These are phyloP conservation scores for Mucor plumbeus DNA, from an alignment of 371 early-diverging fungal genomes.

Conservation along the genomic window DNA sequence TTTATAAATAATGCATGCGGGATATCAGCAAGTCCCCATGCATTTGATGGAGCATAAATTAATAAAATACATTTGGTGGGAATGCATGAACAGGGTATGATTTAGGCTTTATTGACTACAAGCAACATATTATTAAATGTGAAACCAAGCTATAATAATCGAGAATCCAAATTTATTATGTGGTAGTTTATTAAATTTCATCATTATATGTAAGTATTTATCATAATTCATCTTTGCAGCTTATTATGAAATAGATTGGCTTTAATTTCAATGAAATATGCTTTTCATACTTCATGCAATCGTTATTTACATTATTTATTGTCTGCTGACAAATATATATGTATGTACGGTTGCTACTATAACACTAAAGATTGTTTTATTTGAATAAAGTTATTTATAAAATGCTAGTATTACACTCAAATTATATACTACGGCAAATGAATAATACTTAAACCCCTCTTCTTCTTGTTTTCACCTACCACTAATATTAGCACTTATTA, in stretches of 20 bases:
- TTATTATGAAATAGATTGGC: too few relatives aligned
- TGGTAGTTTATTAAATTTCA: background rate
- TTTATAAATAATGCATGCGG: background rate
- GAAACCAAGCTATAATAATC: background rate
- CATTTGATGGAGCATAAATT: background rate
- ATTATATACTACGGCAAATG: too few relatives aligned
- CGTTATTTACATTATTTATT: background rate
- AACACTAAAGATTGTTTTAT: too few relatives aligned
- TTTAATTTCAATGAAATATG: background rate
- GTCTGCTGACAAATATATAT: background rate
- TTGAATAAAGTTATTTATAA: too few relatives aligned
- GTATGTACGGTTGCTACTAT: background rate
- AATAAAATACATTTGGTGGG: background rate
- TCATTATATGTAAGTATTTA: background rate
- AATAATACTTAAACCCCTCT: too few relatives aligned
- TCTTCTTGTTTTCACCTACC: background rate
- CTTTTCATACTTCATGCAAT: background rate
- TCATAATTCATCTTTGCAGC: background rate
- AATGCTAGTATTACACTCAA: too few relatives aligned
- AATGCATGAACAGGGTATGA: background rate
- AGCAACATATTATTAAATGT: background rate
- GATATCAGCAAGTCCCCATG: conserved; percentile 2
- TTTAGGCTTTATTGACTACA: too few relatives aligned
- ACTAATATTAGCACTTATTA: background rate
- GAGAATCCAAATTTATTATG: too few relatives aligned